These are phyloP conservation scores for Dothiorella sarmentorum DNA, from an alignment of 2,329 filamentous ascomycete genomes.

Conservation along the genomic window DNA sequence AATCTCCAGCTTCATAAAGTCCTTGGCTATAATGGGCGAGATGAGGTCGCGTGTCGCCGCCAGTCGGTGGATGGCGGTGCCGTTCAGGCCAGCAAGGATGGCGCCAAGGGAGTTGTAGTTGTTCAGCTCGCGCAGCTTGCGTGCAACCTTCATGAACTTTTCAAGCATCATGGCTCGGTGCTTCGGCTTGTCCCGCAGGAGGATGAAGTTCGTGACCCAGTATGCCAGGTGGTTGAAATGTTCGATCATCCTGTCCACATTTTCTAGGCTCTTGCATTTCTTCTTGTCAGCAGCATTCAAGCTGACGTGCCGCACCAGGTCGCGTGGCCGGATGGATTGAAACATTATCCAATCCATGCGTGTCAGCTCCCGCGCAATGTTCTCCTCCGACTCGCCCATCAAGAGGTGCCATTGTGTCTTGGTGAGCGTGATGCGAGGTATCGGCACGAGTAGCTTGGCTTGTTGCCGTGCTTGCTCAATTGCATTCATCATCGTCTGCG, in stretches of 20 bases:
- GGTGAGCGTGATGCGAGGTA: slow-evolving; percentile 65
- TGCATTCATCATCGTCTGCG: slow-evolving; percentile 56
- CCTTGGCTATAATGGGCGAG: slow-evolving; percentile 67
- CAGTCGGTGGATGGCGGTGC: slow-evolving; percentile 79
- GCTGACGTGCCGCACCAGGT: slow-evolving; percentile 88
- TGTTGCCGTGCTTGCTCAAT: slow-evolving; percentile 79
- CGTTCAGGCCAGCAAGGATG: slow-evolving; percentile 87
- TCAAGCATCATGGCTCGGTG: slow-evolving; percentile 88
- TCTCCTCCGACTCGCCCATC: slow-evolving; percentile 80
- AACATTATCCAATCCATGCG: slow-evolving; percentile 99
- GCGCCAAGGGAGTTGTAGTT: slow-evolving; percentile 98
- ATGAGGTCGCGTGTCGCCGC: slow-evolving; percentile 75
- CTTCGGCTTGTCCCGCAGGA: slow-evolving; percentile 92
- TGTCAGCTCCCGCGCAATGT: slow-evolving; percentile 86
- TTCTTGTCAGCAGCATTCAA: slow-evolving; percentile 68
- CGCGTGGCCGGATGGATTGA: slow-evolving; percentile 86
- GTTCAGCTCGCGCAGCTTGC: slow-evolving; percentile 81
- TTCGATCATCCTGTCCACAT: slow-evolving; percentile 90
- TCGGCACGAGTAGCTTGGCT: slow-evolving; percentile 68
- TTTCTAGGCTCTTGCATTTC: slow-evolving; percentile 71
- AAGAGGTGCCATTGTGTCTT: slow-evolving; percentile 88
- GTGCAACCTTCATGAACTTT: slow-evolving; percentile 89
- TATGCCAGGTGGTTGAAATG: slow-evolving; percentile 65
- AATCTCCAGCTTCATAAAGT: slow-evolving; percentile 83
- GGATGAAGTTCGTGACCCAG: slow-evolving; percentile 53